phyloP scores from a whole-genome alignment of 169 alveolate genomes.

The Plasmodium reichenowi region DNA sequence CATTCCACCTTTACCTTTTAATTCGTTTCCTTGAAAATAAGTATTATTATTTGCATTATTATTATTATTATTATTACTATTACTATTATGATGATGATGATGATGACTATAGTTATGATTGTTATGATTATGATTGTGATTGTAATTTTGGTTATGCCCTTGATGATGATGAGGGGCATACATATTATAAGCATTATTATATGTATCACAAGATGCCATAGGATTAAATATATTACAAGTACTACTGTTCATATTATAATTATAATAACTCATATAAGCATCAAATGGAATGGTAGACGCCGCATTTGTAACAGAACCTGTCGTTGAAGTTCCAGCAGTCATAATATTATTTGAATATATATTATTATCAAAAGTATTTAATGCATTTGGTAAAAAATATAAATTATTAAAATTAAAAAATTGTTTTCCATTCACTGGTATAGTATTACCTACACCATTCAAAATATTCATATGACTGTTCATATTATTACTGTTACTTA shows the following conservation, averaged over 20 bases:
- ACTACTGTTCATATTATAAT: constrained; percentile 11
- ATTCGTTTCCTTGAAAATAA: constrained; percentile 21
- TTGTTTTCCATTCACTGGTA: constrained; percentile 16
- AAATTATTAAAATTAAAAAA: constrained; percentile 43
- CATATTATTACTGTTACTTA: background rate
- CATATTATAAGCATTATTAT: constrained; percentile 33
- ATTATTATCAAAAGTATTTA: constrained; percentile 53
- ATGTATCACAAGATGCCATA: constrained; percentile 43
- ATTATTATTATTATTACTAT: no score
- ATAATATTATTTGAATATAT: constrained; percentile 24
- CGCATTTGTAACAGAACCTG: no score
- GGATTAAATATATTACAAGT: constrained; percentile 18
- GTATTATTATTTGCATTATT: background rate
- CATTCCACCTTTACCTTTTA: constrained; percentile 21
- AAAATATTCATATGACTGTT: constrained; percentile 9
- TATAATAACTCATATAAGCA: constrained; percentile 31
- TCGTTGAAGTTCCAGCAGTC: background rate
- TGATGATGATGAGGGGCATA: background rate
- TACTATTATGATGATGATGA: background rate
- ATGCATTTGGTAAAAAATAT: constrained; percentile 43
- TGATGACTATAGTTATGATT: background rate
- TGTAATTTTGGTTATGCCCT: no score
- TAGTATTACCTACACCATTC: background rate
- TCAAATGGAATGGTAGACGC: background rate
- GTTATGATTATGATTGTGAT: no score